These are phyloP conservation scores for Eutypella sp. DNA, from an alignment of 2,329 filamentous ascomycete genomes.

Conservation along the genomic window DNA sequence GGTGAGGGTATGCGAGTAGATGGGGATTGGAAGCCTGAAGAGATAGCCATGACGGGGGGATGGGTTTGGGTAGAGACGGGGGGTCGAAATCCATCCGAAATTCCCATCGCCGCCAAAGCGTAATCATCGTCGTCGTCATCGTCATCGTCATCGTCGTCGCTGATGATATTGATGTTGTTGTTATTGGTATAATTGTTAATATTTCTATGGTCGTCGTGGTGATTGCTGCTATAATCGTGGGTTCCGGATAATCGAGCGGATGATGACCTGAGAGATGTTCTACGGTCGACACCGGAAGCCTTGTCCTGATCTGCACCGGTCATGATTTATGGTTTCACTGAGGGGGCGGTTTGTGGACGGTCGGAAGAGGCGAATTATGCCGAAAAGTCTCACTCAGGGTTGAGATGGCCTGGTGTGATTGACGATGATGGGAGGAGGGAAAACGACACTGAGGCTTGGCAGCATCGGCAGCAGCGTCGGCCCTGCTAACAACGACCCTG, in stretches of 20 bases:
- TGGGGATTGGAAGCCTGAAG: slow-evolving; percentile 13
- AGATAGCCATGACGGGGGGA: slow-evolving; percentile 14
- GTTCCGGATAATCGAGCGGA: slow-evolving; percentile 34
- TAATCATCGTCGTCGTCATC: slow-evolving; percentile 41
- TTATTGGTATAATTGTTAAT: slow-evolving; percentile 25
- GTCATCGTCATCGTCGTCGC: slow-evolving; percentile 12
- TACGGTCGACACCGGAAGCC: slow-evolving; percentile 35
- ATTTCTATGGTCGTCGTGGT: slow-evolving; percentile 32
- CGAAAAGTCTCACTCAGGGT: too few relatives aligned
- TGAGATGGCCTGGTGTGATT: slow-evolving; percentile 7
- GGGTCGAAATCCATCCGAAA: slow-evolving; percentile 36
- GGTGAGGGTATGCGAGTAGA: slow-evolving; percentile 14
- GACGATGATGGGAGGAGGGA: slow-evolving; percentile 10
- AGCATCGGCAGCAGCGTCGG: slow-evolving; percentile 19
- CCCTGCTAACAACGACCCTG: slow-evolving; percentile 17
- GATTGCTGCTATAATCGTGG: slow-evolving; percentile 25
- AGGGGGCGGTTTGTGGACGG: background rate
- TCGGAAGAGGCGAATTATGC: background rate
- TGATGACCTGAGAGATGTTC: slow-evolving; percentile 36
- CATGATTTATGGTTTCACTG: slow-evolving; percentile 30
- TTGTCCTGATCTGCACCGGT: slow-evolving; percentile 32
- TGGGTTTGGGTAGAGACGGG: slow-evolving; percentile 19
- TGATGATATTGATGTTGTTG: slow-evolving; percentile 2
- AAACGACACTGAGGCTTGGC: slow-evolving; percentile 18
- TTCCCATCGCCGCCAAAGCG: slow-evolving; percentile 43